Evolutionary conservation across 495 filamentous ascomycete genomes (phyloP).

Genomic region (Lepraria neglecta): DNA sequence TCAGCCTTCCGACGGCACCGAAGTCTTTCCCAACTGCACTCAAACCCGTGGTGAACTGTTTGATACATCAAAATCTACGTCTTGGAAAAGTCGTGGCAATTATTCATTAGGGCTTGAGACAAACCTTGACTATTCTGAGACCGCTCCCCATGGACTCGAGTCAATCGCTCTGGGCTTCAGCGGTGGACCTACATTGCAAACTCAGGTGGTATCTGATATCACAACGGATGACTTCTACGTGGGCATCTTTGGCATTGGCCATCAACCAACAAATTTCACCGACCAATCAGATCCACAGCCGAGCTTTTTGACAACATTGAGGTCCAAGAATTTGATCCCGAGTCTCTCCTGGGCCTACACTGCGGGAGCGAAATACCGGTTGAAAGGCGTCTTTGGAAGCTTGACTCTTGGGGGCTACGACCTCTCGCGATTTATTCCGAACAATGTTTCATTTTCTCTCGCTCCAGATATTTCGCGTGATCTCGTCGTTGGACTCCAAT

Average conservation of each 20-base stretch:
- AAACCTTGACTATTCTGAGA: constrained; percentile 40
- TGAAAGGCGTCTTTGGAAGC: constrained; percentile 42
- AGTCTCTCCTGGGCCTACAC: constrained; percentile 53
- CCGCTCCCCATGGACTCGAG: constrained; percentile 45
- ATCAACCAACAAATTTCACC: constrained; percentile 44
- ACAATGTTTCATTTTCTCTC: constrained; percentile 44
- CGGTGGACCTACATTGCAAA: constrained; percentile 38
- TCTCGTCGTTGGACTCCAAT: constrained; percentile 44
- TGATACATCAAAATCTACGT: constrained; percentile 41
- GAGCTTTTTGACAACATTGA: constrained; percentile 46
- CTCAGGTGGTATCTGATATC: constrained; percentile 44
- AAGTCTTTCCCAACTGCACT: constrained; percentile 34
- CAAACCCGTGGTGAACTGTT: constrained; percentile 44
- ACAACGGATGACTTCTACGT: constrained; percentile 45
- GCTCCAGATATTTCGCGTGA: constrained; percentile 46
- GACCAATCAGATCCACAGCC: constrained; percentile 39
- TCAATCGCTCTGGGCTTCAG: constrained; percentile 42
- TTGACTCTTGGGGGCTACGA: constrained; percentile 56
- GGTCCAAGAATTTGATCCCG: constrained; percentile 41
- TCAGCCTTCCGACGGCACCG: constrained; percentile 8
- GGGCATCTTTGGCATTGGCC: constrained; percentile 47
- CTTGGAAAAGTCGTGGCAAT: constrained; percentile 39
- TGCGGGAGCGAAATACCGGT: constrained; percentile 50
- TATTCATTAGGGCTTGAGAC: constrained; percentile 37
- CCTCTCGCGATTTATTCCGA: constrained; percentile 43